These are phyloP conservation scores for Porodaedalea pini DNA, from an alignment of 1,284 basidiomycete genomes.

Conservation along the genomic window DNA sequence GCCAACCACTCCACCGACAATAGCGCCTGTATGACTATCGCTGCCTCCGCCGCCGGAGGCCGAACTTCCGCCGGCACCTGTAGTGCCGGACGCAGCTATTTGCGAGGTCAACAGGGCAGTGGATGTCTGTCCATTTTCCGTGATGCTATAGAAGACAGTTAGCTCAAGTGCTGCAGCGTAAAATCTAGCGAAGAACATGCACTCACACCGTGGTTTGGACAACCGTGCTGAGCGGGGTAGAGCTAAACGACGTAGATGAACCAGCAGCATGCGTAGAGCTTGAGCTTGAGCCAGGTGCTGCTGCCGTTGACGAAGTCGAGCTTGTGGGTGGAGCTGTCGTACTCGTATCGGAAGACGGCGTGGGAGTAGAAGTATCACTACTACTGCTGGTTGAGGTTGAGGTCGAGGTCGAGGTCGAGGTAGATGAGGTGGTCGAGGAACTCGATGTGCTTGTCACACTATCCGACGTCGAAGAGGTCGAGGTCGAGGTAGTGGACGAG, in stretches of 20 bases:
- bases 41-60: neutral
- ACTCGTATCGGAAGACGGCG: neutral
- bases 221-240: constrained; percentile 7
- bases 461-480: neutral
- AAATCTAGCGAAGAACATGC: neutral
- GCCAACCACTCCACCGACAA: constrained; percentile 31
- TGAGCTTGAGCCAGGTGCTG: too few species aligned
- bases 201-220: constrained; percentile 18
- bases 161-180: neutral
- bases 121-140: constrained; percentile 8
- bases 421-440: neutral
- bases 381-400: neutral
- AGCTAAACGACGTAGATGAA: too few species aligned
- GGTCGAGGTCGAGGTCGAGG: neutral
- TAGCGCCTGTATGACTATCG: constrained; percentile 25
- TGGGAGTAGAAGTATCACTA: neutral
- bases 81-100: neutral
- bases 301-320: neutral
- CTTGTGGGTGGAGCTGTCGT: neutral
- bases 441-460: neutral
- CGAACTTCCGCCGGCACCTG: neutral
- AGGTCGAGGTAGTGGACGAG: neutral
- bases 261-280: too few species aligned
- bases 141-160: constrained; percentile 9
- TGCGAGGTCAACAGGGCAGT: constrained; percentile 10